Percentiles rank a stretch among this genome's conserved stretches.
phyloP scores from a whole-genome alignment of 345 rosid genomes.

The Arabidopsis suecica region DNA sequence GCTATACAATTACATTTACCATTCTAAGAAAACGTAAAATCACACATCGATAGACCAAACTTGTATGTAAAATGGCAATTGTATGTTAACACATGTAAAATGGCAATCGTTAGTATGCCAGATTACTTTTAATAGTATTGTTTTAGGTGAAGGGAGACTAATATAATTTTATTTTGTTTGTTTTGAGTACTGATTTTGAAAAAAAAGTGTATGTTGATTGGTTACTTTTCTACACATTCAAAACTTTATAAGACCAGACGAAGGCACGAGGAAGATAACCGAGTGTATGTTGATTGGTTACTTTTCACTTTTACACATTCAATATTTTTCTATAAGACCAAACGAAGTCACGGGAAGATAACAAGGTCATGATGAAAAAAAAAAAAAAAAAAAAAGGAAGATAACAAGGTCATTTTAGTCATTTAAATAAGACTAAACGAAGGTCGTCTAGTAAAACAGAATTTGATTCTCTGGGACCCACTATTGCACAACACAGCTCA shows the following conservation, averaged over 20 bases:
- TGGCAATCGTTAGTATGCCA: background rate
- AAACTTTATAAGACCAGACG: background rate
- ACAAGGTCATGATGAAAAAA: too few relatives aligned
- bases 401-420: conserved; percentile 9
- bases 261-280: background rate
- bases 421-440: background rate
- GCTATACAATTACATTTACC: too few relatives aligned
- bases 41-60: too few relatives aligned
- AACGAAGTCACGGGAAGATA: background rate
- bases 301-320: background rate
- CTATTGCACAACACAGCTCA: conserved; percentile 1
- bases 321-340: background rate
- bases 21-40: too few relatives aligned
- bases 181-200: background rate
- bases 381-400: too few relatives aligned
- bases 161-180: background rate
- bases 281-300: background rate
- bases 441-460: background rate
- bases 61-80: too few relatives aligned
- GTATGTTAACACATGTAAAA: too few relatives aligned
- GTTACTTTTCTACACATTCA: background rate
- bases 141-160: background rate
- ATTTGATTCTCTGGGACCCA: conserved; percentile 40
- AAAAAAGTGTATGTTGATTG: background rate
- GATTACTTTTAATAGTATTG: background rate